phyloP scores from a whole-genome alignment of 2,329 filamentous ascomycete species.

The Stemphylium lycopersici region DNA sequence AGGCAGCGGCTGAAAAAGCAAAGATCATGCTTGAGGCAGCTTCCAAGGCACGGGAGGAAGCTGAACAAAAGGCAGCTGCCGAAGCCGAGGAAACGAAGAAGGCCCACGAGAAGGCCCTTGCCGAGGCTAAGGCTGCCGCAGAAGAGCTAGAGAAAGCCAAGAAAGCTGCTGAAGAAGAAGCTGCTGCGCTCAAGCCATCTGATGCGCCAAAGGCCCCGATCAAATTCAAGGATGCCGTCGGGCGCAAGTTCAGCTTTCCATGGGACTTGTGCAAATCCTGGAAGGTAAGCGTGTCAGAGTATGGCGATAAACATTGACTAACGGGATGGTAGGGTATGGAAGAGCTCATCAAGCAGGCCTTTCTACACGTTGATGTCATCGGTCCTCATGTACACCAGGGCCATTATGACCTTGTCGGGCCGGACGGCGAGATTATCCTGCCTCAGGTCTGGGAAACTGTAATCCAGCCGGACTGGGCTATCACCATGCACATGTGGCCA shows the following conservation, averaged over 20 bases:
- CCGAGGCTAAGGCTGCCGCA: constrained; percentile 51
- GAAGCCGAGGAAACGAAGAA: constrained; percentile 47
- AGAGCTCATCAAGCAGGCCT: constrained; percentile 57
- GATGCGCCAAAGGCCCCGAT: constrained; percentile 55
- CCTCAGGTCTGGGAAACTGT: constrained; percentile 57
- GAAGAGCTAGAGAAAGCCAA: constrained; percentile 56
- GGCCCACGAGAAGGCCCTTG: constrained; percentile 55
- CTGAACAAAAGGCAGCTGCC: constrained; percentile 39
- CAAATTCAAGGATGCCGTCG: constrained; percentile 42
- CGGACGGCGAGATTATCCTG: constrained; percentile 57
- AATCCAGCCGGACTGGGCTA: constrained; percentile 56
- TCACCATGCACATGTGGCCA: constrained; percentile 59
- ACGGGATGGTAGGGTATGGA: constrained; percentile 69
- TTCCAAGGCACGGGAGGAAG: constrained; percentile 40
- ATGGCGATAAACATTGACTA: constrained; percentile 53
- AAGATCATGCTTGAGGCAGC: constrained; percentile 38
- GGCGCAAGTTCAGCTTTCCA: constrained; percentile 39
- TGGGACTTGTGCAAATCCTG: constrained; percentile 38
- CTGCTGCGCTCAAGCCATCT: constrained; percentile 50
- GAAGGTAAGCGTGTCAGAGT: constrained; percentile 49
- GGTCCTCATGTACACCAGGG: constrained; percentile 54
- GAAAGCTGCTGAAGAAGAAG: constrained; percentile 56
- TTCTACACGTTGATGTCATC: constrained; percentile 55
- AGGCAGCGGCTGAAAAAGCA: constrained; percentile 43
- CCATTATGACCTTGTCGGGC: constrained; percentile 56